Evolutionary conservation across 495 filamentous ascomycete species (phyloP), one percentile per base, ranked within the genome.

Genomic region (Penicillium dipodomyicola): DNA sequence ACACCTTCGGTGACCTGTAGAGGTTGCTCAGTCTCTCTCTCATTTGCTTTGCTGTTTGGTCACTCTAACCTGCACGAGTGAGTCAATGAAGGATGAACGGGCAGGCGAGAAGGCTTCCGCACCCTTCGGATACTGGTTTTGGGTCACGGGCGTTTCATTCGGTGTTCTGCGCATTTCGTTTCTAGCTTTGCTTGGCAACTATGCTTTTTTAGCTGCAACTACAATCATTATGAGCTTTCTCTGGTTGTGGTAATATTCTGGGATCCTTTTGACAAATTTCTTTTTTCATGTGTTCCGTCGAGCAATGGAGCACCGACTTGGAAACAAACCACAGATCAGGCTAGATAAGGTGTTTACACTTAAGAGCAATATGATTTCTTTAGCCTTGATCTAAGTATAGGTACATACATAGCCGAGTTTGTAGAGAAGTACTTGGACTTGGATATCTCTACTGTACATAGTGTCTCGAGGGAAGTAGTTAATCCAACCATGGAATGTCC

Each of bases 1-100:
- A 99, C 84, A 99, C 94, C 25, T 99, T 99, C 69, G 94, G 94
- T 65, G 85, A 74, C 62, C 65, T 68, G 37, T 77, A 68, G 65
- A 59, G 61, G 47, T 58, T 65, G 59, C 32, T 43, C 32, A 19
- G 27, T 62, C 60, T 30, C 44, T 27, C 44, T 63, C 51, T 55
- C 47, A 49, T 43, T 53, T 45, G 44, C 39, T 41, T 33, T 40
- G 15, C 58, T 49, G 29, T 22, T 47, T 35, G 20, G 30, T 19
- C 23, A 25, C 43, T 19, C 37, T 35, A 45, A 44, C 19, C 29
- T 22, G 32, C 23, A 37, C 22, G 4, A 32, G 23, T 37, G 35
- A 22, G 4, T 43, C n/a, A 37, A 15, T 29, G 44, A 54, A 30
- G 50, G 55, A 45, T 39, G 25, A 32, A 41, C 42, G 15, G 51